These are phyloP conservation scores for Conringia planisiliqua DNA, from an alignment of 345 rosid species.

Conservation along the genomic window DNA sequence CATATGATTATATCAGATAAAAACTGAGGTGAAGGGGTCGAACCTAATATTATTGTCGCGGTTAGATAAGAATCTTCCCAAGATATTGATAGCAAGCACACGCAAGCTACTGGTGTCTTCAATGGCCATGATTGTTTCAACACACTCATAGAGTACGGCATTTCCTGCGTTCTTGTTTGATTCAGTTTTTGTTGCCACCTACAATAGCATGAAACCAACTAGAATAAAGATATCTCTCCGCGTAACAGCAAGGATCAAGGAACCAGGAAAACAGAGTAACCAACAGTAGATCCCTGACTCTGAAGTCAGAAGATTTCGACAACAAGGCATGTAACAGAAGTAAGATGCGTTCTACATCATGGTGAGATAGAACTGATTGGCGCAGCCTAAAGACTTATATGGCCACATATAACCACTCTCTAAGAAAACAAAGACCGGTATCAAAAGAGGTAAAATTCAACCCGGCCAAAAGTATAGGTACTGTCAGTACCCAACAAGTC, in stretches of 20 bases:
- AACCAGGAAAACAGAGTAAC: conserved; percentile 8
- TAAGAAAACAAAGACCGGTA: not conserved
- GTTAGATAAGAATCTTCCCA: conserved; percentile 97
- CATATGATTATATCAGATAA: not conserved
- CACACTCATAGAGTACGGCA: conserved; percentile 97
- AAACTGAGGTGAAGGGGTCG: not conserved
- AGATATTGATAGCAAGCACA: conserved; percentile 96
- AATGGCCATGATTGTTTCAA: conserved; percentile 95
- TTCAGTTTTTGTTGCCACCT: conserved; percentile 99
- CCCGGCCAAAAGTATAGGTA: not conserved
- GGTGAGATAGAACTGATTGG: conserved; percentile 1
- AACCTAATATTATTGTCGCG: conserved; percentile 99
- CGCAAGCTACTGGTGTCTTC: conserved; percentile 95
- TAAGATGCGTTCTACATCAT: not conserved
- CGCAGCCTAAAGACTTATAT: conserved; percentile 3
- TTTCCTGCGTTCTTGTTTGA: conserved; percentile 99
- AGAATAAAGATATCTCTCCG: conserved; percentile 12
- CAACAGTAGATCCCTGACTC: conserved; percentile 13
- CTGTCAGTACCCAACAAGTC: not conserved
- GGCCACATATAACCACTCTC: not conserved
- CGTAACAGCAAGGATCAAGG: not conserved
- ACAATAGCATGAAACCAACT: conserved; percentile 27
- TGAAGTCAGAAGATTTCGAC: not conserved
- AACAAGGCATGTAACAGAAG: conserved; percentile 16
- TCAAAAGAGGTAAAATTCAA: conserved; percentile 4